Evolutionary conservation across 164 flowering plant genomes (phyloP).

Genomic region (Paratinospora sagittata): DNA sequence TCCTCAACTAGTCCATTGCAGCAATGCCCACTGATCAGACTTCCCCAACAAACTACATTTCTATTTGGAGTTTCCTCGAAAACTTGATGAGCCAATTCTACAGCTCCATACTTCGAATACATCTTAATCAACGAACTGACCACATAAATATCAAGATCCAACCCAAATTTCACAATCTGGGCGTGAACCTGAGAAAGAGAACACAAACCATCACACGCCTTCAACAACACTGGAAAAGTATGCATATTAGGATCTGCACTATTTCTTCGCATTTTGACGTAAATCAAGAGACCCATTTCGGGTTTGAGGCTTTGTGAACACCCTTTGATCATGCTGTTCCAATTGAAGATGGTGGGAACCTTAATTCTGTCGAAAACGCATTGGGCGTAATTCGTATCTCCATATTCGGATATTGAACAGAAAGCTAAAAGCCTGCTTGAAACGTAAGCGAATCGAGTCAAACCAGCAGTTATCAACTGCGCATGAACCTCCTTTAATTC

Average conservation of each 20-base stretch:
- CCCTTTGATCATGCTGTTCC: slow-evolving; percentile 24
- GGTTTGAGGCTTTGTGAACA: slow-evolving; percentile 7
- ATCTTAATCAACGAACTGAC: too few species aligned
- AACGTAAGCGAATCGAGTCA: slow-evolving; percentile 13
- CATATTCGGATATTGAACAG: slow-evolving; percentile 8
- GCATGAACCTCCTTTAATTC: slow-evolving; percentile 12
- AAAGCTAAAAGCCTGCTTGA: slow-evolving; percentile 14
- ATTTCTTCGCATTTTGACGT: slow-evolving; percentile 9
- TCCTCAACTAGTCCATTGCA: too few species aligned
- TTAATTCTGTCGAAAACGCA: slow-evolving; percentile 16
- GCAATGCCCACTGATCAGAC: too few species aligned
- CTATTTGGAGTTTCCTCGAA: too few species aligned
- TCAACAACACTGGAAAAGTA: slow-evolving; percentile 17
- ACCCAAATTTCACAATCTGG: slow-evolving; percentile 16
- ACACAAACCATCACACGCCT: slow-evolving; percentile 10
- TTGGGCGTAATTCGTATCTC: slow-evolving; percentile 9
- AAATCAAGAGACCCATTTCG: slow-evolving; percentile 21
- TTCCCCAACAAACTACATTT: too few species aligned
- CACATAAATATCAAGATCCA: slow-evolving; percentile 16
- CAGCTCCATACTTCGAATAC: too few species aligned
- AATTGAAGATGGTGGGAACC: slow-evolving; percentile 19
- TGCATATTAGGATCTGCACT: slow-evolving; percentile 9
- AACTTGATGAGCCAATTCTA: too few species aligned
- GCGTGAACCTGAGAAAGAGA: slow-evolving; percentile 16
- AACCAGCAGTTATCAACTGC: slow-evolving; percentile 10